Percentiles rank a stretch among this genome's conserved stretches.
phyloP scores from a whole-genome alignment of 2,329 filamentous ascomycete species.

The Hypoxylon sp. region DNA sequence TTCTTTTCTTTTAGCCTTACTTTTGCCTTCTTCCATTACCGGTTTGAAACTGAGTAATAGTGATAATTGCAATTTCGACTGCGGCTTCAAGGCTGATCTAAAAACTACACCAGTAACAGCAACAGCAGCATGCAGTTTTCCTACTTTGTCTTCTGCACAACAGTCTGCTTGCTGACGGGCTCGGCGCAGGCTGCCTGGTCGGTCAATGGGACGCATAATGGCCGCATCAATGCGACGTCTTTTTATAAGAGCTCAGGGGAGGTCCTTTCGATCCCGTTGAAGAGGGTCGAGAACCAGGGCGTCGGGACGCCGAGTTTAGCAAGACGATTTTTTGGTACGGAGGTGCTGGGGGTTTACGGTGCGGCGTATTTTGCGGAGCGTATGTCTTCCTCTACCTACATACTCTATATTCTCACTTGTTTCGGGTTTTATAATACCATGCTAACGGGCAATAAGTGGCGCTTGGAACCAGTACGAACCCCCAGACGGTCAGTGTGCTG shows the following conservation, averaged over 20 bases:
- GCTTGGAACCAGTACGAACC: constrained; percentile 57
- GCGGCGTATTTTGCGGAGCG: constrained; percentile 54
- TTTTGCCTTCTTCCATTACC: background rate
- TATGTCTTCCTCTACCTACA: constrained; percentile 29
- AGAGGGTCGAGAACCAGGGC: constrained; percentile 47
- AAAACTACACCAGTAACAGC: background rate
- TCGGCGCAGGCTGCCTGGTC: constrained; percentile 27
- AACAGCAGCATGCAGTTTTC: constrained; percentile 33
- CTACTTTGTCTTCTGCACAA: constrained; percentile 1
- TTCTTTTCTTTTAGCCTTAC: constrained; percentile 4
- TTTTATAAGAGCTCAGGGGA: constrained; percentile 37
- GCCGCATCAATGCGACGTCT: constrained; percentile 28
- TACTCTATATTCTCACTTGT: background rate
- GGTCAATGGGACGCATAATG: constrained; percentile 19
- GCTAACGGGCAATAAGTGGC: constrained; percentile 55
- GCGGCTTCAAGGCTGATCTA: background rate
- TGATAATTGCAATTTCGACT: background rate
- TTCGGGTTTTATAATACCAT: background rate
- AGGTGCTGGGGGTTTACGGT: constrained; percentile 51
- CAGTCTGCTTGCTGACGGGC: constrained; percentile 21
- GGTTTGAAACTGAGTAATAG: background rate
- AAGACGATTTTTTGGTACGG: constrained; percentile 50
- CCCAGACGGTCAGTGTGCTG: constrained; percentile 62
- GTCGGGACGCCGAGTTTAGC: constrained; percentile 50
- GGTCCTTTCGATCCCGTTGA: constrained; percentile 51